phyloP scores from a whole-genome alignment of 208 protist genomes.

The Trypanosoma rangeli region DNA sequence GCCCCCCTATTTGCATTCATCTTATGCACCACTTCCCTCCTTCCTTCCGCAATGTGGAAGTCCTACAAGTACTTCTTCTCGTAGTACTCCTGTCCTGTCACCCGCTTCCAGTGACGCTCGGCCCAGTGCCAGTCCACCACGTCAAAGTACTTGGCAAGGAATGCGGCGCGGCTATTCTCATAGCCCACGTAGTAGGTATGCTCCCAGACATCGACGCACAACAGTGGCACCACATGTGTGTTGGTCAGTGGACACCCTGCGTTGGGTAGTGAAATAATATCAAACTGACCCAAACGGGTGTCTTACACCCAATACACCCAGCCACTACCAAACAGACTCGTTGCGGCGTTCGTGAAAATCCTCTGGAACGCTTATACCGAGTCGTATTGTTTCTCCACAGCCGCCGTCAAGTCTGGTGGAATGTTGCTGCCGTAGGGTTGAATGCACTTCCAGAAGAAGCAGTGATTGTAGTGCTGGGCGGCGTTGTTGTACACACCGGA shows the following conservation, averaged over 20 bases:
- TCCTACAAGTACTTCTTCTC: constrained; percentile 85
- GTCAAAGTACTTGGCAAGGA: constrained; percentile 89
- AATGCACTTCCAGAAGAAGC: constrained; percentile 93
- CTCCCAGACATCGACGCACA: constrained; percentile 94
- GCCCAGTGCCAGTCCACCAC: constrained; percentile 96
- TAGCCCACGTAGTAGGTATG: constrained; percentile 96
- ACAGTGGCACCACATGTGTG: constrained; percentile 55
- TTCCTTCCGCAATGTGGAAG: not conserved
- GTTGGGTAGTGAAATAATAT: constrained; percentile 80
- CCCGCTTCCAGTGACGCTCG: constrained; percentile 89
- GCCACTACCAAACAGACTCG: constrained; percentile 86
- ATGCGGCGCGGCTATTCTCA: constrained; percentile 87
- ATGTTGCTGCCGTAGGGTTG: constrained; percentile 90
- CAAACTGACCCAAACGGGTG: constrained; percentile 54
- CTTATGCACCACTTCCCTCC: not conserved
- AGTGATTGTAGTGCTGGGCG: constrained; percentile 92
- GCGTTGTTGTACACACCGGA: constrained; percentile 88
- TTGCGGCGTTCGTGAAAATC: constrained; percentile 66
- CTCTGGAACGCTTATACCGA: constrained; percentile 83
- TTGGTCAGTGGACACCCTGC: constrained; percentile 81
- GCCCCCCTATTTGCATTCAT: not conserved
- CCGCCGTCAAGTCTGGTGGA: constrained; percentile 72
- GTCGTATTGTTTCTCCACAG: constrained; percentile 81
- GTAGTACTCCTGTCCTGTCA: constrained; percentile 84
- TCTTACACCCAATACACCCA: constrained; percentile 92